Conservation (phyloP, 78 protist genomes). For the Guillardia theta region DNA sequence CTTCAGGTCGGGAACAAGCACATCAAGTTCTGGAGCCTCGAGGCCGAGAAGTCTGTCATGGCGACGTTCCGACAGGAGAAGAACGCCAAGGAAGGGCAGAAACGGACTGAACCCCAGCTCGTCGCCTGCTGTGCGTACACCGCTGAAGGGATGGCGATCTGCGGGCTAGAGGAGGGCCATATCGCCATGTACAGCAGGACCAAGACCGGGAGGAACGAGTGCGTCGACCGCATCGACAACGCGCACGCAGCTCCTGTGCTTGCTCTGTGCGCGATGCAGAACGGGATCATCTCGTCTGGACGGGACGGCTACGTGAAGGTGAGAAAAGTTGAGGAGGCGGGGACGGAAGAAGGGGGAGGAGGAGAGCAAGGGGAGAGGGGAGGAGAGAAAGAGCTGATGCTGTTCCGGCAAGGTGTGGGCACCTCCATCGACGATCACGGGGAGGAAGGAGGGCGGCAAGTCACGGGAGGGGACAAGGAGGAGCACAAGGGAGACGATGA, state of each 20-base stretch:
- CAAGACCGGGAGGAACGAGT: background rate
- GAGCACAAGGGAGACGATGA: background rate
- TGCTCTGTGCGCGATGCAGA: background rate
- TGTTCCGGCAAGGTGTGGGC: too few relatives aligned
- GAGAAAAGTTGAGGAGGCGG: background rate
- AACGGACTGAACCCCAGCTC: background rate
- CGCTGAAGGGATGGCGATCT: background rate
- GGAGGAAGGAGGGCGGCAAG: background rate
- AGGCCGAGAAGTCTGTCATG: background rate
- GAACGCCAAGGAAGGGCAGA: background rate
- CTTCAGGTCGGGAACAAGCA: background rate
- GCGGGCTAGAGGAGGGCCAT: background rate
- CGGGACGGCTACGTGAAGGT: background rate
- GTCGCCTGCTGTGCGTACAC: background rate
- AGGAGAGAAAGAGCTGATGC: too few relatives aligned
- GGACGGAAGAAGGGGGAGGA: background rate
- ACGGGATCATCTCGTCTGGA: background rate
- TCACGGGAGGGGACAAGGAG: background rate
- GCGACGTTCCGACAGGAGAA: background rate
- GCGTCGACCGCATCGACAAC: background rate
- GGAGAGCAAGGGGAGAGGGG: background rate
- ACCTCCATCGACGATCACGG: too few relatives aligned
- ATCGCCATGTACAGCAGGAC: background rate
- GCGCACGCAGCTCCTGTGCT: background rate
- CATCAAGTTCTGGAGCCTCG: slow-evolving; percentile 11